Conservation (phyloP, 345 rosid genomes). For the Populus euphratica region DNA sequence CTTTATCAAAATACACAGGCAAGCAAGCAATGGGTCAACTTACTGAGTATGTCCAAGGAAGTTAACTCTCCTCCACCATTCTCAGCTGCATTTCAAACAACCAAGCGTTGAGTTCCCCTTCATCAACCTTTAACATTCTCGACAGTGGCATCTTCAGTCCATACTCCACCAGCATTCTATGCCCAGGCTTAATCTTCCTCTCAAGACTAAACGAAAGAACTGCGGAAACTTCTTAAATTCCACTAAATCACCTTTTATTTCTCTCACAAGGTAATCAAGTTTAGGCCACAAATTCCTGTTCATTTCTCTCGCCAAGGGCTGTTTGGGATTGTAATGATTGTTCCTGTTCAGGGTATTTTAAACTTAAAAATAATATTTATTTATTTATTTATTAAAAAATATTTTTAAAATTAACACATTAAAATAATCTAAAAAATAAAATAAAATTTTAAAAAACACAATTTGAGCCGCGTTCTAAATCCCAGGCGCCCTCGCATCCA, state of each 20-base stretch:
- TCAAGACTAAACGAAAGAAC: conserved; percentile 88
- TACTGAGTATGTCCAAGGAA: background rate
- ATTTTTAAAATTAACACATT: too few species aligned
- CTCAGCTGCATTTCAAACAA: conserved; percentile 56
- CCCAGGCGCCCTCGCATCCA: conserved; percentile 78
- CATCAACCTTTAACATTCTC: conserved; percentile 75
- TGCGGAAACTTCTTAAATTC: conserved; percentile 80
- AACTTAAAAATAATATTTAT: too few species aligned
- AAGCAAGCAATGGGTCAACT: background rate
- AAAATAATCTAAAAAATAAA: too few species aligned
- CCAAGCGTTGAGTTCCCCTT: conserved; percentile 60
- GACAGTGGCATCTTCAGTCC: conserved; percentile 56
- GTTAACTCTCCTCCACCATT: conserved; percentile 25
- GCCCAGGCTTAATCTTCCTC: conserved; percentile 76
- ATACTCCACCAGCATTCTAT: conserved; percentile 52
- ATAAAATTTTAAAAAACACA: too few species aligned
- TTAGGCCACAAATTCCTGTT: conserved; percentile 69
- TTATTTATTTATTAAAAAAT: too few species aligned
- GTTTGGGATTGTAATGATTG: too few species aligned
- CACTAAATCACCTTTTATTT: conserved; percentile 58
- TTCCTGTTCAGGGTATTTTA: too few species aligned
- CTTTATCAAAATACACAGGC: too few species aligned
- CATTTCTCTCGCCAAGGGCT: conserved; percentile 3
- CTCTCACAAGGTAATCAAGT: conserved; percentile 49
- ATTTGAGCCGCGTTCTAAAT: conserved; percentile 28